Base-by-base conservation (phyloP, 2,329 filamentous ascomycete species). In the Triangularia verruculosa region DNA sequence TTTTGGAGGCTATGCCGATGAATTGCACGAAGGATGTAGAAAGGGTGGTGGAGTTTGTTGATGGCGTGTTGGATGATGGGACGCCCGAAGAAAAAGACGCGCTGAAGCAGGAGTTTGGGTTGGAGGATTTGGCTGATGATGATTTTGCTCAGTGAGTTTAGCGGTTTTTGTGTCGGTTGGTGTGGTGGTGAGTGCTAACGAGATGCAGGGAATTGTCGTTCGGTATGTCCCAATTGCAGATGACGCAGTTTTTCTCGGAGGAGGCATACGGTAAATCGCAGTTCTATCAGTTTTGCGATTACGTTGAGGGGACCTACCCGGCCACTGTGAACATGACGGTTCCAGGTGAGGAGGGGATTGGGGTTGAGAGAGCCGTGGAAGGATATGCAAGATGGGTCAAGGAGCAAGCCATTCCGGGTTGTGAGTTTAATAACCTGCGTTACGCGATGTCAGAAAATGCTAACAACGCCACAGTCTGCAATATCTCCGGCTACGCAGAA, bases 211-310 rank as follows among this genome's bases (percentile, higher is more conserved):
- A 67, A 2, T 65, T 71, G 0, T 65, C 67, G 24, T 63, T 25
- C 43, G 86, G 84, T 1, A 85, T 85, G 0, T 86, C 81, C 78
- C 71, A 79, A 6, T 88, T 85, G 84, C 86, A 88, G 71, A 66
- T 62, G 22, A 63, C 55, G 9, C 69, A 72, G 56, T 70, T 72
- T 60, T 67, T 66, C 64, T 66, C 64, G 74, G 72, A 3, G 82
- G 83, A 62, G 76, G 78, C 67, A 82, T 84, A 69, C 74, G 76
- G 17, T 80, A 61, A n/a, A 77, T 78, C 79, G 73, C 67, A 80
- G 68, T 83, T 84, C 72, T 84, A 66, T 71, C 69, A 78, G 64
- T 84, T 81, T 72, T 83, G 80, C 67, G 80, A 83, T 72, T 79
- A 78, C 54, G 69, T 83, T 28, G 81, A 73, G 77, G 80, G 80